Evolutionary conservation across 164 flowering plant genomes (phyloP), one percentile per base, ranked within the genome.

Genomic region (Kingdonia uniflora): DNA sequence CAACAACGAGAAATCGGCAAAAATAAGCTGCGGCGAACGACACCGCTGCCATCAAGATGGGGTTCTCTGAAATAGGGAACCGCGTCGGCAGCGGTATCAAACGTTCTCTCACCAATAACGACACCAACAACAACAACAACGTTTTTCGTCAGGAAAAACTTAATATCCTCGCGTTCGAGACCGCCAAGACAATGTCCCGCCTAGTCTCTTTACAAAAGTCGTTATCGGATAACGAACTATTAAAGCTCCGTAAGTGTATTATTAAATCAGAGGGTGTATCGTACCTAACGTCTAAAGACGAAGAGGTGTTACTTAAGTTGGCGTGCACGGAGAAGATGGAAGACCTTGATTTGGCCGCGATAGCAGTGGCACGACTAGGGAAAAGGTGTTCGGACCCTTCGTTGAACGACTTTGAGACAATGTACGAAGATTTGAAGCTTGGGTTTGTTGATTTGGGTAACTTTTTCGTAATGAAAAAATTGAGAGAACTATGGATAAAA

Each of bases 121-220:
- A 22, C 8, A 15, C 10, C 38, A 47, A 45, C 42, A 25, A 35
- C 43, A 33, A 39, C 15, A 26, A 24, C 19, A 37, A 47, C 22
- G 1, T 11, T 11, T 42, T 39, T 16, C 56, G 65, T 11, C 51
- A 58, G 5, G 53, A 63, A 0, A 63, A 49, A 41, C 70, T 87
- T 10, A 84, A 80, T 0, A 87, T 91, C 21, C 83, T 91, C 16
- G 67, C 86, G 1, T 85, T 87, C 62, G 96, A 91, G 67, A 57
- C 81, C 0, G 96, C 95, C 15, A 81, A 72, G 38, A 64, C 70
- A 61, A 83, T 91, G 87, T 75, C 95, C 4, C 74, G 78, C 4
- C 73, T 80, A 29, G 22, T 85, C 14, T 69, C 79, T 0, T 73
- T 91, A 10, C 68, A 87, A 73, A 71, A 61, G 12, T 80, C 95